A percentile compares a stretch with the other conserved stretches of the same genome.
Conservation (phyloP, 768 basidiomycete genomes). For the Lenzites betulinus region DNA sequence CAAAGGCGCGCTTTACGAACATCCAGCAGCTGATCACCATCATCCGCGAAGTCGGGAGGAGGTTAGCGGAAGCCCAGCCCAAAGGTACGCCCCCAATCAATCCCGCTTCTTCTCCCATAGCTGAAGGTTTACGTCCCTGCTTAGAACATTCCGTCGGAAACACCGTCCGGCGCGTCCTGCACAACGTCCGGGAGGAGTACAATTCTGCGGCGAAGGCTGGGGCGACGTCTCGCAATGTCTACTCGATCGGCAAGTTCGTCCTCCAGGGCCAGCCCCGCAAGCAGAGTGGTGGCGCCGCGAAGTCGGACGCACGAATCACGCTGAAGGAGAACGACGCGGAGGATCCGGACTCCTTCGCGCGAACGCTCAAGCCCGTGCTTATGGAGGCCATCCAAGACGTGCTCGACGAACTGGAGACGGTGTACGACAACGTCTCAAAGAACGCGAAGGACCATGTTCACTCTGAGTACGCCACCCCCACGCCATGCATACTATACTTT, state of each 20-base stretch:
- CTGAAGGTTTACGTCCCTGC: not conserved
- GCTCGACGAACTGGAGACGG: constrained; percentile 92
- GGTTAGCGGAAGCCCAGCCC: constrained; percentile 87
- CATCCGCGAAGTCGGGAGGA: constrained; percentile 77
- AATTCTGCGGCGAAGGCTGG: constrained; percentile 68
- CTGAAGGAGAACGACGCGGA: constrained; percentile 71
- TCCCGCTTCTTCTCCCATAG: not conserved
- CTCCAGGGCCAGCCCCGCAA: constrained; percentile 69
- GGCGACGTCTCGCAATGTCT: constrained; percentile 41
- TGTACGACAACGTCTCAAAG: constrained; percentile 92
- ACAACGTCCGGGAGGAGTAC: constrained; percentile 95
- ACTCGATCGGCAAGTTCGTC: constrained; percentile 85
- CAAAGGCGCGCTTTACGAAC: constrained; percentile 82
- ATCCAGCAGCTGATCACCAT: constrained; percentile 83
- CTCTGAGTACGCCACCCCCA: constrained; percentile 75
- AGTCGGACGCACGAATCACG: constrained; percentile 55
- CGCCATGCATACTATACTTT: not conserved
- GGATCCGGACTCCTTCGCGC: constrained; percentile 78
- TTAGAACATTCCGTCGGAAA: constrained; percentile 95
- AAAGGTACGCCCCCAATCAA: constrained; percentile 62
- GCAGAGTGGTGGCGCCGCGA: constrained; percentile 41
- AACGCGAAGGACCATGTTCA: constrained; percentile 96
- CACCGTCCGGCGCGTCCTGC: constrained; percentile 88
- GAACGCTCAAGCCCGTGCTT: constrained; percentile 84
- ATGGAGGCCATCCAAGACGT: constrained; percentile 98